Base-by-base conservation (phyloP, 768 basidiomycete species). In the Phanerodontia chrysosporium region DNA sequence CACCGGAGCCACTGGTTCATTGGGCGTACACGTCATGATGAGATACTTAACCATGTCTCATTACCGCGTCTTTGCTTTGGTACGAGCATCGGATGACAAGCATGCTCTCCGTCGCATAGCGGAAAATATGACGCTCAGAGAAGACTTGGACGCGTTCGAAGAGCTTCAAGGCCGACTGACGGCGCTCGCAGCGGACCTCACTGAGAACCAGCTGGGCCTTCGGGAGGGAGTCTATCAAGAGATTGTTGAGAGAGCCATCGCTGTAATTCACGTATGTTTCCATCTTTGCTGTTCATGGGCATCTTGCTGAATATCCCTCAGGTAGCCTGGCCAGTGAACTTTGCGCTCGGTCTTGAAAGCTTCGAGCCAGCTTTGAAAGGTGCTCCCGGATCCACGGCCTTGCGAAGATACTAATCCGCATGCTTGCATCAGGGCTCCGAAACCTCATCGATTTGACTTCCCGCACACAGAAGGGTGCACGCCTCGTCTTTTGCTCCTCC, bases 241-340 rank as follows among this genome's bases (percentile, higher is more conserved):
- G 22, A 28, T 45, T 16, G 24, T 56, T n/a, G 14, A 36, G 21
- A 45, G 21, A 1, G 49, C 51, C 12, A 35, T 27, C 25, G n/a
- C 14, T 22, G n/a, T 60, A 2, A 44, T 55, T 16, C 51, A 46
- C 29, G 51, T 55, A 22, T 28, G 58, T 55, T 8, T 46, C 13
- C 13, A 55, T 53, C n/a, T 55, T 1, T 21, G 13, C 27, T 12
- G 13, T 35, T 1, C 7, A 5, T 21, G 21, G 18, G 9, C 24
- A 48, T n/a, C 18, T 36, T 1, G 1, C 53, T 48, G 16, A 29
- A n/a, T 3, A 6, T 29, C 22, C 2, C 24, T 30, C 27, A 60
- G 59, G 45, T 51, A 7, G 59, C 45, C 29, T 60, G 59, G 59
- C 59, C 59, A 13, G 59, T 60, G 2, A 60, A 60, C 44, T 60